phyloP scores from a whole-genome alignment of 495 filamentous ascomycete genomes.

The Hyaloscypha bicolor region DNA sequence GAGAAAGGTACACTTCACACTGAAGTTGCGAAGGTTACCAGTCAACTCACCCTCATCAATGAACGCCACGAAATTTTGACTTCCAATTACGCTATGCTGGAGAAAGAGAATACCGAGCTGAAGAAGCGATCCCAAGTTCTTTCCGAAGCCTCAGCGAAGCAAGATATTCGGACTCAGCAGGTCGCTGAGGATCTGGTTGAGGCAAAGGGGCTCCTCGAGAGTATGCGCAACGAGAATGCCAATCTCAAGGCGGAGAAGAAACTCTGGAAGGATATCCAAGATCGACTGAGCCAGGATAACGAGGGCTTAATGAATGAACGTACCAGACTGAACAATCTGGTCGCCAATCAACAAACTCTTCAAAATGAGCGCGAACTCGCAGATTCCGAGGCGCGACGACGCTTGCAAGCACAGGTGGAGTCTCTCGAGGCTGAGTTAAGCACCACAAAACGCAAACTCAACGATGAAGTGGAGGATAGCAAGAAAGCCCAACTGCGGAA shows the following conservation, averaged over 20 bases:
- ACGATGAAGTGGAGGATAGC: conserved; percentile 78
- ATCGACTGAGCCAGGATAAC: conserved; percentile 82
- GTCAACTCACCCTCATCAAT: conserved; percentile 76
- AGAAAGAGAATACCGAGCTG: conserved; percentile 81
- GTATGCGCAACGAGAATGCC: conserved; percentile 84
- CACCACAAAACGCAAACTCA: conserved; percentile 78
- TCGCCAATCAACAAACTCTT: conserved; percentile 80
- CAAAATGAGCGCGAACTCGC: conserved; percentile 87
- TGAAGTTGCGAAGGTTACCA: conserved; percentile 74
- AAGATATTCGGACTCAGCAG: conserved; percentile 87
- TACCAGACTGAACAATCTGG: conserved; percentile 72
- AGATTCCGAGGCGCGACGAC: conserved; percentile 77
- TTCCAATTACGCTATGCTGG: conserved; percentile 77
- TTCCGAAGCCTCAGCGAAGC: conserved; percentile 81
- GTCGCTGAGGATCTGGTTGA: conserved; percentile 92
- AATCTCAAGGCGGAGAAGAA: conserved; percentile 93
- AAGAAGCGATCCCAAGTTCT: conserved; percentile 75
- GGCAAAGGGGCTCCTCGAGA: conserved; percentile 76
- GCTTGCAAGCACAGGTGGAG: conserved; percentile 76
- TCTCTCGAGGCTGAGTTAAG: conserved; percentile 75
- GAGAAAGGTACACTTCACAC: conserved; percentile 82
- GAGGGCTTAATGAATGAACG: conserved; percentile 82
- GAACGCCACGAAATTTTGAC: conserved; percentile 92
- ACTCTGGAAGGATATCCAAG: conserved; percentile 89
- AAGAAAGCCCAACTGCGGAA: conserved; percentile 78